Evolutionary conservation across 805 yeast species (phyloP), one percentile per base, ranked within the genome.

Genomic region (Candida tammaniensis): DNA sequence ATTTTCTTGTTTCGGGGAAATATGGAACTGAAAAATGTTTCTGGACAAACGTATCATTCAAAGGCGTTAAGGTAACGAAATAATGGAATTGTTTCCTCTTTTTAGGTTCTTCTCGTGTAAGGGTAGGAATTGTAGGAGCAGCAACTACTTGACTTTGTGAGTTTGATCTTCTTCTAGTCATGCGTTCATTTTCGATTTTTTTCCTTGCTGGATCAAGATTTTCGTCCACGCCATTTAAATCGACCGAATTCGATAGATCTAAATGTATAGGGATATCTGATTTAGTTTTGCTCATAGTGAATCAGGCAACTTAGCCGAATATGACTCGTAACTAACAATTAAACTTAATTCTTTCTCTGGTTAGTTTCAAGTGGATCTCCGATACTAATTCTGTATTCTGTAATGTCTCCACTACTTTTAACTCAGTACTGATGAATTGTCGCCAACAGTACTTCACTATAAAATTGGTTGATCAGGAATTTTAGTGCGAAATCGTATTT

Each of bases 11-110:
- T 10, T 85, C 88, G 0, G 99, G 98, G 39, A 68, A 70, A 38
- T 76, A 71, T 1, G 98, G 97, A 6, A 93, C 80, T 10, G 76
- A 77, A 24, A 93, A 64, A 33, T 82, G 79, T 55, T 91, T 93
- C 38, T 80, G 72, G 25, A 80, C 84, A 54, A 89, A 88, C 0
- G 96, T 82, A 32, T 77, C 86, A 57, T 91, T 91, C 31, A 88
- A 61, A 0, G 97, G 80, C 10, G 76, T 58, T 31, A 93, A 65
- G 4, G 86, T 79, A n/a, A 89, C 74, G 27, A 83, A 74, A 54
- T 78, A 80, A 28, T 64, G 63, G 33, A 57, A 45, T 31, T 52
- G 52, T 40, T 51, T 44, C 34, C 63, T 35, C 31, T 48, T 54
- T 15, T 40, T 40, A 14, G 52, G 59, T 27, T 29, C 31, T 26